phyloP scores from a whole-genome alignment of 2,329 filamentous ascomycete species.

The Tolypocladium sp. region DNA sequence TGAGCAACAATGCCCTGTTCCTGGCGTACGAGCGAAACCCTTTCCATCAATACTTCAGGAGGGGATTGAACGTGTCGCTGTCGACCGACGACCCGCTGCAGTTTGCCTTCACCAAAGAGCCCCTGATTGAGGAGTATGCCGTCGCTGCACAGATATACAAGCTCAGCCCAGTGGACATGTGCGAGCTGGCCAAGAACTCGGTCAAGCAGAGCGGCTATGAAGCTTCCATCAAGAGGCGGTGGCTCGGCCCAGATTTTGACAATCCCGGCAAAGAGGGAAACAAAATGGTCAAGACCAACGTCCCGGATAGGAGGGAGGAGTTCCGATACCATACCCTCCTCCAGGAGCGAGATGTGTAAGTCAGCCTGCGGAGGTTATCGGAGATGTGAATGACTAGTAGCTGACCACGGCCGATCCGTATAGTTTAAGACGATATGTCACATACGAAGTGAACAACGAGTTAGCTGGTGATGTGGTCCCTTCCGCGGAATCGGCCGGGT shows the following conservation, averaged over 20 bases:
- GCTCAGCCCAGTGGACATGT: constrained; percentile 95
- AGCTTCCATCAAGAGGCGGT: constrained; percentile 77
- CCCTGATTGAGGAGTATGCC: constrained; percentile 94
- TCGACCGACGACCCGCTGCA: constrained; percentile 96
- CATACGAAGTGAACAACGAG: constrained; percentile 19
- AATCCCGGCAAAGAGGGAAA: constrained; percentile 77
- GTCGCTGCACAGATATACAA: constrained; percentile 99
- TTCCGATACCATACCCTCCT: constrained; percentile 81
- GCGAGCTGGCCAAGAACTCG: constrained; percentile 91
- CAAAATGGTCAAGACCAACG: constrained; percentile 90
- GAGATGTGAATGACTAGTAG: background rate
- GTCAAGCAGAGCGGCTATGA: constrained; percentile 95
- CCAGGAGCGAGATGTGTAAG: constrained; percentile 78
- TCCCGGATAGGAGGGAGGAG: constrained; percentile 84
- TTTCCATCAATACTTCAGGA: constrained; percentile 89
- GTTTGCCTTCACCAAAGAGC: constrained; percentile 97
- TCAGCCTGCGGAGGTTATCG: constrained; percentile 6
- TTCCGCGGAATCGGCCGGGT: background rate
- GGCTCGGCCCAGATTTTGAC: constrained; percentile 74
- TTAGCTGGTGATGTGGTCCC: constrained; percentile 6
- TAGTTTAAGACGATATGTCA: constrained; percentile 34
- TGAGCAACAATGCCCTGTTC: constrained; percentile 96
- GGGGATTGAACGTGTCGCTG: constrained; percentile 88
- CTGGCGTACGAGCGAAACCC: constrained; percentile 95
- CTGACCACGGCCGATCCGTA: background rate